Conservation (phyloP, 2,329 filamentous ascomycete species). For the Beauveria brongniartii region DNA sequence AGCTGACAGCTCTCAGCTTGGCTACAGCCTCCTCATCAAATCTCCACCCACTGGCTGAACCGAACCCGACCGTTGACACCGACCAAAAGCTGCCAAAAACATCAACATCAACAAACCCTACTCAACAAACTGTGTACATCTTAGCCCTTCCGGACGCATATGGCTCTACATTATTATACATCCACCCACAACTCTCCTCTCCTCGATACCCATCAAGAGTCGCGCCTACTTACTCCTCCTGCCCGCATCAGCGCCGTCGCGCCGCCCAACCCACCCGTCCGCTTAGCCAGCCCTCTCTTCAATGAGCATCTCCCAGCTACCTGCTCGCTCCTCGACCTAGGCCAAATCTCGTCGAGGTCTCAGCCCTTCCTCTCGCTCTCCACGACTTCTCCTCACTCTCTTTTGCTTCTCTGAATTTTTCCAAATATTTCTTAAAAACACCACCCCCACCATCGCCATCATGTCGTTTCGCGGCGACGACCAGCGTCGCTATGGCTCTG, state of each 20-base stretch:
- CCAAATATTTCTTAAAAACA: background rate
- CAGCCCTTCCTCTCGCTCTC: background rate
- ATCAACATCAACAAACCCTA: background rate
- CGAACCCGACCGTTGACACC: background rate
- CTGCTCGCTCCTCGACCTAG: background rate
- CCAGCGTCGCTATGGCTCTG: constrained; percentile 56
- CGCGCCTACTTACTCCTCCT: background rate
- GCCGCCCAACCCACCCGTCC: background rate
- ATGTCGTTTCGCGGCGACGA: constrained; percentile 60
- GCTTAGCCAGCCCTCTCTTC: background rate
- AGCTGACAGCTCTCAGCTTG: background rate
- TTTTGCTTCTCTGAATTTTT: background rate
- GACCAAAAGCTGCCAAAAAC: background rate
- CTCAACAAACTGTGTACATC: background rate
- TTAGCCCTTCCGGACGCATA: background rate
- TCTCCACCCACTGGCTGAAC: constrained; percentile 2
- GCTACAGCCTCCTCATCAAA: background rate
- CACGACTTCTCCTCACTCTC: background rate
- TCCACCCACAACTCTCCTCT: background rate
- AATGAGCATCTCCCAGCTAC: background rate
- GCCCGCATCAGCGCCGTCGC: background rate
- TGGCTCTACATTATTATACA: background rate
- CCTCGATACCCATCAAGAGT: background rate
- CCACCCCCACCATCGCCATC: constrained; percentile 11
- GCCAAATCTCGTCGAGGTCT: background rate